Conservation (phyloP, 306 rosid species). For the Coriaria nepalensis region DNA sequence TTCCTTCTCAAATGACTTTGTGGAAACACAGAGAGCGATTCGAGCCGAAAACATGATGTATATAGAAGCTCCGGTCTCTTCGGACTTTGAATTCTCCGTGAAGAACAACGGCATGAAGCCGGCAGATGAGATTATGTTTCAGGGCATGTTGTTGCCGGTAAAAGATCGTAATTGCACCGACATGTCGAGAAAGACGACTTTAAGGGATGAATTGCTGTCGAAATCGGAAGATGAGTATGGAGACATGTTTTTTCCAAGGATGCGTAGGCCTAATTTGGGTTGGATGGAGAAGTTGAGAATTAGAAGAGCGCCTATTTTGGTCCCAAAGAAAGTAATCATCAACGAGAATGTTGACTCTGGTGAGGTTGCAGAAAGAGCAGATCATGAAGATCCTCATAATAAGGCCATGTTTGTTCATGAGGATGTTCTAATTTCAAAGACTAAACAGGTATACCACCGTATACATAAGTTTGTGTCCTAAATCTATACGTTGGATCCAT, state of each 20-base stretch:
- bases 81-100: conserved; percentile 85
- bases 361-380: conserved; percentile 38
- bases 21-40: conserved; percentile 40
- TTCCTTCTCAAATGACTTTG: conserved; percentile 91
- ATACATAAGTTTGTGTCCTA: too few species aligned
- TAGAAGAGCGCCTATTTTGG: conserved; percentile 20
- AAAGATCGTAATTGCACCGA: conserved; percentile 27
- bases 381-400: conserved; percentile 24
- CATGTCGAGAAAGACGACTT: conserved; percentile 36
- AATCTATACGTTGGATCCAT: background rate
- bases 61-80: conserved; percentile 88
- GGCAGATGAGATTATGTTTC: conserved; percentile 68
- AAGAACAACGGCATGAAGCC: conserved; percentile 54
- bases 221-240: conserved; percentile 27
- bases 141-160: conserved; percentile 74
- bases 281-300: conserved; percentile 78
- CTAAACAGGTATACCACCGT: conserved; percentile 42
- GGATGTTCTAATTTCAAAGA: conserved; percentile 27
- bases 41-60: conserved; percentile 45
- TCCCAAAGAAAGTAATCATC: conserved; percentile 34
- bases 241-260: conserved; percentile 26
- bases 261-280: conserved; percentile 35
- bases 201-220: conserved; percentile 59
- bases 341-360: conserved; percentile 18
- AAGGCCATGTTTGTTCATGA: conserved; percentile 33